Evolutionary conservation across 2,329 filamentous ascomycete genomes (phyloP).

Genomic region (Passalora sequoiae): DNA sequence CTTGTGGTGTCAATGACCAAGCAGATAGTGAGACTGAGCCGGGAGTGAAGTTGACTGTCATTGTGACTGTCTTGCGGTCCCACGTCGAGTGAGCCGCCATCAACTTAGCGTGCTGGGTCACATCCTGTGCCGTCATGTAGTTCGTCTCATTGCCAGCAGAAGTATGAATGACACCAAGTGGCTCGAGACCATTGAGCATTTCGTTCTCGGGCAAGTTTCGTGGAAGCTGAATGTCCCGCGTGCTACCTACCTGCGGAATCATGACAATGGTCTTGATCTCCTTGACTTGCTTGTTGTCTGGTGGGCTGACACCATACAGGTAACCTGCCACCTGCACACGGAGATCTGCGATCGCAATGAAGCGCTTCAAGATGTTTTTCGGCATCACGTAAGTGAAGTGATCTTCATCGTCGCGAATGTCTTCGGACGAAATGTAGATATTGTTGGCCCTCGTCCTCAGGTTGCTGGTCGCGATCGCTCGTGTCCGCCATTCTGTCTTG

Average conservation of each 20-base stretch:
- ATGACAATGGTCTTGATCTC: conserved; percentile 95
- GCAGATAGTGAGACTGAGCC: conserved; percentile 92
- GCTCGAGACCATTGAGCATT: conserved; percentile 78
- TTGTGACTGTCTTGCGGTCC: conserved; percentile 89
- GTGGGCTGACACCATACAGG: conserved; percentile 85
- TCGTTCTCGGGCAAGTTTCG: conserved; percentile 89
- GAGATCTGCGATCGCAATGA: conserved; percentile 95
- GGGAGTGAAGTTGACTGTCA: conserved; percentile 93
- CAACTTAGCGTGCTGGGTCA: conserved; percentile 86
- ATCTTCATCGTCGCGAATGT: conserved; percentile 84
- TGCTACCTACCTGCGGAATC: conserved; percentile 92
- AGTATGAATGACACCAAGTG: conserved; percentile 91
- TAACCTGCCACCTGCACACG: conserved; percentile 95
- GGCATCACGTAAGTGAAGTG: conserved; percentile 95
- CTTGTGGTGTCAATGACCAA: conserved; percentile 84
- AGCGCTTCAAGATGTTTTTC: conserved; percentile 96
- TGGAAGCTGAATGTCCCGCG: conserved; percentile 85
- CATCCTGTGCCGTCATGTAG: conserved; percentile 93
- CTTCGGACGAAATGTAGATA: conserved; percentile 96
- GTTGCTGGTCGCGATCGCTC: conserved; percentile 94
- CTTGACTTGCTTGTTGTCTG: conserved; percentile 94
- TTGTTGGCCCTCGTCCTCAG: conserved; percentile 91
- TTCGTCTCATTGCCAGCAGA: conserved; percentile 89
- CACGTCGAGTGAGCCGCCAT: conserved; percentile 76
- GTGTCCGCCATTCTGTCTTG: conserved; percentile 97